phyloP scores from a whole-genome alignment of 352 stramenopile genomes.

The Pythium guiyangense region DNA sequence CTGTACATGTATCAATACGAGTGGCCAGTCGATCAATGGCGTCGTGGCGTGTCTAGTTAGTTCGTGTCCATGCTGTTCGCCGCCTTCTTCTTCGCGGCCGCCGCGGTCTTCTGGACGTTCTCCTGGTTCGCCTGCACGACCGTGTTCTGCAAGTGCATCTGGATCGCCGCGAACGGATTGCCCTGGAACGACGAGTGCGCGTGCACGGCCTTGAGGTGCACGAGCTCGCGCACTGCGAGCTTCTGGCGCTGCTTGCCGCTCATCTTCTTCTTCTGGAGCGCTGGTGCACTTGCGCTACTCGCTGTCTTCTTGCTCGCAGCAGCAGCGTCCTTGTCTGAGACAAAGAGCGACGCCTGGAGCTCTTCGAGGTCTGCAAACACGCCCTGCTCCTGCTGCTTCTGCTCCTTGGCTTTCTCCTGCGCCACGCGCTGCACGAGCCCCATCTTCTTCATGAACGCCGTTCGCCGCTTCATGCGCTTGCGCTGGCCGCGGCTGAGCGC shows the following conservation, averaged over 20 bases:
- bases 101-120: constrained; percentile 36
- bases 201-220: constrained; percentile 82
- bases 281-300: background rate
- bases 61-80: constrained; percentile 35
- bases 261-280: constrained; percentile 44
- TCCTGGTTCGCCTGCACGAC: constrained; percentile 77
- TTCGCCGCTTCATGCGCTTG: constrained; percentile 79
- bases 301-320: constrained; percentile 18
- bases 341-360: constrained; percentile 68
- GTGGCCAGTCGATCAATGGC: background rate
- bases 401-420: constrained; percentile 40
- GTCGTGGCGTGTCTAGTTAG: background rate
- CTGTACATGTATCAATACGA: background rate
- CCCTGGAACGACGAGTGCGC: constrained; percentile 74
- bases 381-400: constrained; percentile 44
- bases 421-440: constrained; percentile 68
- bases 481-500: constrained; percentile 74
- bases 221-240: constrained; percentile 74
- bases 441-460: constrained; percentile 85
- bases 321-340: constrained; percentile 38
- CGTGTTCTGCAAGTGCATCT: constrained; percentile 84
- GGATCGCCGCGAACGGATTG: constrained; percentile 84
- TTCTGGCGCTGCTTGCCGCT: constrained; percentile 84
- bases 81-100: constrained; percentile 18
- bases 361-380: constrained; percentile 69